Evolutionary conservation across 176 grass and related monocot species (phyloP), one percentile per base, ranked within the genome.

Genomic region (Aechmea fasciata): DNA sequence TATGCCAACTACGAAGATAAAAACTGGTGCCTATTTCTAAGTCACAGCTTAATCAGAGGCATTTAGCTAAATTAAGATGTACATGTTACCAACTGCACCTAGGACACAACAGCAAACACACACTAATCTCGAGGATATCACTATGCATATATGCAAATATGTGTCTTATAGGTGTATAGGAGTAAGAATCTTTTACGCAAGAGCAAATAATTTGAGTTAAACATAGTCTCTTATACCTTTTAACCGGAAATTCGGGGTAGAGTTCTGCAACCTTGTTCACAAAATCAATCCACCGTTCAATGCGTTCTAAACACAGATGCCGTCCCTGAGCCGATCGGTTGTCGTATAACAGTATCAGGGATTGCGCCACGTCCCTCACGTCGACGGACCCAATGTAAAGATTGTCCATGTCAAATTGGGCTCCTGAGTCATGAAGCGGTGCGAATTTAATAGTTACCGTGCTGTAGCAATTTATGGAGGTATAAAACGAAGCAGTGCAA

Each of bases 271-370:
- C 51, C 10, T 59, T 70, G 70, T 28, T n/a, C 6, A 66, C 2
- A 54, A 87, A 80, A 49, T 84, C 81, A 9, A 64, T 47, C 48
- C 69, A 54, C 4, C 70, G 67, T 13, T 13, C 51, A 8, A 76
- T 10, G 1, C 71, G 79, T 62, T 82, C 75, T 11, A 73, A 0
- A 70, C 88, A 91, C 9, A 86, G 67, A 80, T 91, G 83, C 25
- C 78, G 84, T 3, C 88, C 84, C n/a, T 77, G 64, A 9, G 78
- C 73, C 4, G 55, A 63, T 6, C 57, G 13, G 25, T 79, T 79
- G 81, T 77, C 81, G 18, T 77, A 84, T 8, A 91, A 28, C 51
- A 67, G 50, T 14, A 91, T 17, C 50, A 84, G 75, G 5, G 77
- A 77, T 1, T 65, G 19, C 1, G 50, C 77, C 11, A 79, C 84